Base-by-base conservation (phyloP, 2,329 filamentous ascomycete genomes). In the Colletotrichum lini region DNA sequence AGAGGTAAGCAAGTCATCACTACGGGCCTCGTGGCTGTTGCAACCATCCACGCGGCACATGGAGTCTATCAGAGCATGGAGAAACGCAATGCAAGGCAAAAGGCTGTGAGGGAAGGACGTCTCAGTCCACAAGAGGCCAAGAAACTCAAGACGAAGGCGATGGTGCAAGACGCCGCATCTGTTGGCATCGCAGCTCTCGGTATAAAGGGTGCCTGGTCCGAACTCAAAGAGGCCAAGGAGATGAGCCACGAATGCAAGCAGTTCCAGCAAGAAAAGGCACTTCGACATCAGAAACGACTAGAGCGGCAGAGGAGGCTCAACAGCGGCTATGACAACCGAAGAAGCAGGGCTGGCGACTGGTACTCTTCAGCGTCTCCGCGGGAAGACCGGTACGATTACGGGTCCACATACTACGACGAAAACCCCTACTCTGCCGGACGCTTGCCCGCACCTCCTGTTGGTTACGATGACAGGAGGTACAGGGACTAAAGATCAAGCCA, bases 1-100 rank as follows among this genome's bases (percentile, higher is more conserved):
- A 87, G 83, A 88, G 87, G 88, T 88, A 90, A 90, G 85, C 88
- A 89, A 83, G 75, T 89, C 72, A 74, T 90, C 68, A 89, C 86
- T 65, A 86, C 87, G 9, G 88, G 87, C 57, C 80, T 90, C 67
- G 88, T 88, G 65, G 84, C 86, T 63, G 86, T 89, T 73, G 88
- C 88, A 77, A 90, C 87, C 75, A 89, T 90, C 75, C 88, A 90
- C 79, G 88, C 88, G 74, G 87, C 86, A 75, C 85, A 90, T 77
- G 87, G 82, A 74, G 86, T 90, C 76, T 90, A 89, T 77, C 81
- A 85, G 76, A 89, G 87, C 79, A 84, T 89, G 85, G 86, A 88
- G 78, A 88, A 88, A 81, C 84, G 87, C 70, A 84, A 86, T 50
- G 80, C 81, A 72, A 83, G 88, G 70, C 84, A 87, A 69, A 86